phyloP scores from a whole-genome alignment of 2,329 filamentous ascomycete genomes.

The Chaetomium olivaceum region DNA sequence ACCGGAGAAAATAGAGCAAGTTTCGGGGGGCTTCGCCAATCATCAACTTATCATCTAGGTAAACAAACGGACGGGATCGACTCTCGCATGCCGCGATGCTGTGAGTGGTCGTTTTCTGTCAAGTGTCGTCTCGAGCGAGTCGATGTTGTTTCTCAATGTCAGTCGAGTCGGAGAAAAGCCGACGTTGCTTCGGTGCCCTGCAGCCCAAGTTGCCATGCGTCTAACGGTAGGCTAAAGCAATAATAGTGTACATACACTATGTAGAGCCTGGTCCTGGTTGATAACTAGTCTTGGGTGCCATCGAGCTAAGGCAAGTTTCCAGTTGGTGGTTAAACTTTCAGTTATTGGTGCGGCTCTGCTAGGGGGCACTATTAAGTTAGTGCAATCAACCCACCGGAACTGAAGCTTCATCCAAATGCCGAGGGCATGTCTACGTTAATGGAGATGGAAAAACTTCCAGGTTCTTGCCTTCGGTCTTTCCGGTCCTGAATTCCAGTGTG shows the following conservation, averaged over 20 bases:
- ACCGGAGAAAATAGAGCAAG: not conserved
- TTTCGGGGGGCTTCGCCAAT: not conserved
- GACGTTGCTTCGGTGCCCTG: not conserved
- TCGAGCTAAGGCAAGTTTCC: not conserved
- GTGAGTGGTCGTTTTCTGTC: not conserved
- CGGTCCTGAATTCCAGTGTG: not conserved
- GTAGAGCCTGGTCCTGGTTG: not conserved
- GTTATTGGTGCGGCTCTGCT: not conserved
- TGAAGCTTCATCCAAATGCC: not conserved
- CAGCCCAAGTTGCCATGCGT: not conserved
- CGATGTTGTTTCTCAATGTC: not conserved
- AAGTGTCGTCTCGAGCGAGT: not conserved
- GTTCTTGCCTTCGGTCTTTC: not conserved
- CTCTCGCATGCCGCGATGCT: not conserved
- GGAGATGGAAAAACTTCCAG: not conserved
- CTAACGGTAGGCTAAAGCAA: constrained; percentile 7
- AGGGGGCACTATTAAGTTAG: not conserved
- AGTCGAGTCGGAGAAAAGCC: not conserved
- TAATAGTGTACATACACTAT: too few species aligned
- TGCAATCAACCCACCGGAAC: not conserved
- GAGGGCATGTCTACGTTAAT: not conserved
- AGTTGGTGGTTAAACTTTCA: not conserved
- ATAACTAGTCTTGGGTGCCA: not conserved
- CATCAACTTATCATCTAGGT: not conserved
- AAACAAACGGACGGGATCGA: not conserved